Evolutionary conservation across 108 stramenopile genomes (phyloP), one percentile per base, ranked within the genome.

Genomic region (Cyclotella kingstonii): DNA sequence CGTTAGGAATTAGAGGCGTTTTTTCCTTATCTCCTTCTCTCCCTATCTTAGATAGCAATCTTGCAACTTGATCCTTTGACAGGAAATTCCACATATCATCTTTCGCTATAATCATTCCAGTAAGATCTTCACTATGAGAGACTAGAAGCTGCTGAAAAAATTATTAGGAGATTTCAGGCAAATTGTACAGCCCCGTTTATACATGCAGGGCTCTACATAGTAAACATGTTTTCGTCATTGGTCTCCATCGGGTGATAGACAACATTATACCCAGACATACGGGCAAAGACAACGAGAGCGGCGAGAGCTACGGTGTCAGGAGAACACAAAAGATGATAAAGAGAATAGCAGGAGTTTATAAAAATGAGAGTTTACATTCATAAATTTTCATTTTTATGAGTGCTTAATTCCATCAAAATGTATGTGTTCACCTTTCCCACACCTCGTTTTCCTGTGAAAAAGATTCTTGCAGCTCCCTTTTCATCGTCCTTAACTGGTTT

Each of bases 161-260:
- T 60, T 86, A 81, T 55, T 79, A 68, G 12, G 86, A 82, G 34
- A 91, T 71, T 49, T 81, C 68, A 33, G 87, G 90, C 26, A 91
- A 49, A 44, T 91, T 83, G 64, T 78, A 91, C 51, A 84, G 67
- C 2, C 84, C 86, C 42, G 66, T 42, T 1, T 74, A 17, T 76
- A 68, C 10, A 51, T 21, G 49, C 74, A 83, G 30, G 84, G 83
- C 18, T 79, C 80, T 4, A 88, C 54, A 50, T 84, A 86, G 54
- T 63, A 81, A 39, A 84, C 86, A 48, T 80, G 77, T 67, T 81
- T 81, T 10, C 79, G 77, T 10, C 86, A 60, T 10, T 83, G 76
- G 50, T 87, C 82, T 27, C 84, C 85, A 54, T 91, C 86, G 90
- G 86, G 30, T 86, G 42, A 54, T 79, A 91, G 68, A 84, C 42